These are phyloP conservation scores for Thermomucor indicae-seudaticae DNA, from an alignment of 371 early-diverging fungal species.

Conservation along the genomic window DNA sequence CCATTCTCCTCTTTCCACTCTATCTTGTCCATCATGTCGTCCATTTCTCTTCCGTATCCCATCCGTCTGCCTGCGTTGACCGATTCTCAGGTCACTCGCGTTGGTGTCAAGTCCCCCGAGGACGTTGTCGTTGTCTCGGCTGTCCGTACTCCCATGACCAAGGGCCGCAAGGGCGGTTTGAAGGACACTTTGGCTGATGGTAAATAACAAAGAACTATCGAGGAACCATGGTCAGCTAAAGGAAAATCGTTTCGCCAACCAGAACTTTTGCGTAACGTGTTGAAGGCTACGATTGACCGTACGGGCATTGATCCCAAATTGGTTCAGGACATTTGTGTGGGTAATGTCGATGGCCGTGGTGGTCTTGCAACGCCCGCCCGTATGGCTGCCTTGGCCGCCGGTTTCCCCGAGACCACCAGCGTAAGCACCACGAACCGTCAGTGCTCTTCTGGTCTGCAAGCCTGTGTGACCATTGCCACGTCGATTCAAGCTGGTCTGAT, in stretches of 20 bases:
- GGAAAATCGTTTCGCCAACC: neutral
- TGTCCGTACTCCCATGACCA: constrained; percentile 84
- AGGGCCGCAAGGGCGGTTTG: constrained; percentile 88
- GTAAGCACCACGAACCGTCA: constrained; percentile 92
- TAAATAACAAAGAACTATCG: too few relatives aligned
- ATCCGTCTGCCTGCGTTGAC: constrained; percentile 11
- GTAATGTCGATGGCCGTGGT: constrained; percentile 89
- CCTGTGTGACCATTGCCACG: constrained; percentile 84
- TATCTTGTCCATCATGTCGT: too few relatives aligned
- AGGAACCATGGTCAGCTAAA: too few relatives aligned
- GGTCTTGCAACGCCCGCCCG: constrained; percentile 93
- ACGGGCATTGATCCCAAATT: constrained; percentile 83
- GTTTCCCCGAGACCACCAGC: constrained; percentile 82
- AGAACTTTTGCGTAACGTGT: constrained; percentile 80
- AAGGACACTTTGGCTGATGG: constrained; percentile 78
- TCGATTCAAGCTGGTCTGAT: constrained; percentile 91
- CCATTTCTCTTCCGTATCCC: constrained; percentile 21
- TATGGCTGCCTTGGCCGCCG: constrained; percentile 95
- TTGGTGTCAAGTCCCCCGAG: constrained; percentile 70
- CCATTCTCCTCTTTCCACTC: too few relatives aligned
- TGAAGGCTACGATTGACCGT: constrained; percentile 76
- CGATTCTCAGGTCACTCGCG: constrained; percentile 13
- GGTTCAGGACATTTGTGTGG: constrained; percentile 93
- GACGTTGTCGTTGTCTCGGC: constrained; percentile 82
- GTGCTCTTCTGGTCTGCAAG: constrained; percentile 96